Evolutionary conservation across 495 filamentous ascomycete species (phyloP), one percentile per base, ranked within the genome.

Genomic region (Penicillium odoratum): DNA sequence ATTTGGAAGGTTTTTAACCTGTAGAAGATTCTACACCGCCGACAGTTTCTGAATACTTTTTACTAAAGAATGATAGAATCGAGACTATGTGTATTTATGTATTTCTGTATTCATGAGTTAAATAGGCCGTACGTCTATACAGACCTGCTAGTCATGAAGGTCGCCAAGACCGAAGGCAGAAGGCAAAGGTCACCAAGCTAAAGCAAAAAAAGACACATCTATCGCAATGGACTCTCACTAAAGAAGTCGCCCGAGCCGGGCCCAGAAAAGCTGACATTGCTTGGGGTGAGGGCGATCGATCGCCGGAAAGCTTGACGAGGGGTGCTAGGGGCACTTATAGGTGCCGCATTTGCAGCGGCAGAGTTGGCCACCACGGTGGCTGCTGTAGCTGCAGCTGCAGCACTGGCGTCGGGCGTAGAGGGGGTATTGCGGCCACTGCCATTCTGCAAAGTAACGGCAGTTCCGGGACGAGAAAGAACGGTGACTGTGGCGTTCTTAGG

Each of bases 261-360:
- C 8, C 73, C 71, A 21, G 73, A 62, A 62, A 79, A 79, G 18
- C 66, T 77, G 47, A 73, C 75, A 62, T 77, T 78, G 56, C 77
- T 77, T 3, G 77, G 77, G 2, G 77, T 79, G 54, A 79, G 55
- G 31, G 77, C 74, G 56, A 77, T 76, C 1, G 77, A 75, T 47
- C 77, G 74, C 59, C 77, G 62, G 59, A 78, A 79, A 44, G 67
- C 74, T 63, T 78, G 77, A 29, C 75, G 66, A 13, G 77, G 77
- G 7, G 77, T 79, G 11, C 69, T 59, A 13, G 77, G 77, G 1
- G 77, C 73, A 44, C 77, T 79, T 25, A 59, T 55, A n/a, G 67
- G 56, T 3, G 34, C 62, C 18, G 40, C 4, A 25, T 50, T 61
- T 9, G 57, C 53, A 8, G 58, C 45, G 7, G 48, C 16, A 5